A percentile compares a stretch with the other conserved stretches of the same genome.
phyloP scores from a whole-genome alignment of 805 yeast species.

The Suhomyces prunicola region DNA sequence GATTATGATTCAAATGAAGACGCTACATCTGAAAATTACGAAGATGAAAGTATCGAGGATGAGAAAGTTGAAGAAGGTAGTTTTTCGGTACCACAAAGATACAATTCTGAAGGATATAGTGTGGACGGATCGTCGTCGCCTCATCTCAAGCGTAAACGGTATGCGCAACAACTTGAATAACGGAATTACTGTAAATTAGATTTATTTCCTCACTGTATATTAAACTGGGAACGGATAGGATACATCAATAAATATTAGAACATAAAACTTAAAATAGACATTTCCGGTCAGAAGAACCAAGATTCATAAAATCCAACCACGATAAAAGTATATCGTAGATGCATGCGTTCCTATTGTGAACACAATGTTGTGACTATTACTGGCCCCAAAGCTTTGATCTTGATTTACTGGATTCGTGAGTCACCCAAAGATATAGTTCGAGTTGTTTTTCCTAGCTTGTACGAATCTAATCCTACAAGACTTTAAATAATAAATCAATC shows the following conservation, averaged over 20 bases:
- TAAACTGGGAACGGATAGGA: neutral
- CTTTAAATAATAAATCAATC: neutral
- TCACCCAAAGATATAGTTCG: too few species aligned
- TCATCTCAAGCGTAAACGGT: constrained; percentile 17
- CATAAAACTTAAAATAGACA: neutral
- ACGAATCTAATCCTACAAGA: too few species aligned
- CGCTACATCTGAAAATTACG: constrained; percentile 11
- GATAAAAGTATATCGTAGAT: too few species aligned
- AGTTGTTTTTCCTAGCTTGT: too few species aligned
- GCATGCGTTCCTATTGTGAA: too few species aligned
- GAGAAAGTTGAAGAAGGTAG: constrained; percentile 10
- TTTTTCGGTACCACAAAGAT: constrained; percentile 7
- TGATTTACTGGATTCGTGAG: too few species aligned
- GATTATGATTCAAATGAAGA: constrained; percentile 9
- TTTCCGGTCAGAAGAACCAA: too few species aligned
- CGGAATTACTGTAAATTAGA: neutral
- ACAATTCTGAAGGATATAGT: constrained; percentile 17
- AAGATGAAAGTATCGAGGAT: constrained; percentile 10
- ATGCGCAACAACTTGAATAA: neutral
- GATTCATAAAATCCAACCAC: too few species aligned
- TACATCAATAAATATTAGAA: neutral
- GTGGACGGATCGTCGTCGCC: constrained; percentile 28
- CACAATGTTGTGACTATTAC: too few species aligned
- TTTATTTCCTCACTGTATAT: neutral
- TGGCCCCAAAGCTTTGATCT: too few species aligned